These are phyloP conservation scores for Fusarium fracticaudum DNA, from an alignment of 2,329 filamentous ascomycete genomes.

Conservation along the genomic window DNA sequence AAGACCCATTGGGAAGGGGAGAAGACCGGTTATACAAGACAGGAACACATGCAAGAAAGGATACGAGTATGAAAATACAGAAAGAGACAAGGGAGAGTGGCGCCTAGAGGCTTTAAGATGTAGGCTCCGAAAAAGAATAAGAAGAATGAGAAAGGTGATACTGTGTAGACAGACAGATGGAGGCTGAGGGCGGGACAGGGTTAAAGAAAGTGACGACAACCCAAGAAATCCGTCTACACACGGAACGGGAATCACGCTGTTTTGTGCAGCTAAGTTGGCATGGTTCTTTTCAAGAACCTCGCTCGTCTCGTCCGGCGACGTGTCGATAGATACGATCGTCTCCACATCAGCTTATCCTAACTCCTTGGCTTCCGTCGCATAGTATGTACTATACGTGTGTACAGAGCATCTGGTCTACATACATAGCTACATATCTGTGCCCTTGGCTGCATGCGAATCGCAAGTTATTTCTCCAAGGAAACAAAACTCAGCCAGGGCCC, in stretches of 20 bases:
- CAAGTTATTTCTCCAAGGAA: constrained; percentile 12
- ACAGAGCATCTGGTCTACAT: neutral
- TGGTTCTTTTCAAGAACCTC: constrained; percentile 18
- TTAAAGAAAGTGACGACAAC: constrained; percentile 23
- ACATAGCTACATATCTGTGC: neutral
- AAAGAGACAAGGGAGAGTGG: constrained; percentile 10
- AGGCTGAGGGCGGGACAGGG: constrained; percentile 13
- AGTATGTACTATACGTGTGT: neutral
- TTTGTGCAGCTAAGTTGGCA: constrained; percentile 20
- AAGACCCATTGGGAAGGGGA: constrained; percentile 33
- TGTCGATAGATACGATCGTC: constrained; percentile 27
- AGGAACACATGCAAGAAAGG: constrained; percentile 4
- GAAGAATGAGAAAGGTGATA: neutral
- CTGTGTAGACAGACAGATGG: neutral
- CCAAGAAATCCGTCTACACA: constrained; percentile 19
- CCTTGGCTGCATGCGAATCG: constrained; percentile 14
- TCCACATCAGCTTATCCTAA: constrained; percentile 30
- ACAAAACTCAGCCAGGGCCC: constrained; percentile 10
- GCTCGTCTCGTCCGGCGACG: neutral
- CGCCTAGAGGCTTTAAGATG: constrained; percentile 2
- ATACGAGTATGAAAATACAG: neutral
- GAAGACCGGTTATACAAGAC: neutral
- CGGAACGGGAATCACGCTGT: constrained; percentile 19
- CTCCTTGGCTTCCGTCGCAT: constrained; percentile 11
- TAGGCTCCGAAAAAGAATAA: neutral